Evolutionary conservation across 129 eudicot species (phyloP).

Genomic region (Flaveria ramosissima): DNA sequence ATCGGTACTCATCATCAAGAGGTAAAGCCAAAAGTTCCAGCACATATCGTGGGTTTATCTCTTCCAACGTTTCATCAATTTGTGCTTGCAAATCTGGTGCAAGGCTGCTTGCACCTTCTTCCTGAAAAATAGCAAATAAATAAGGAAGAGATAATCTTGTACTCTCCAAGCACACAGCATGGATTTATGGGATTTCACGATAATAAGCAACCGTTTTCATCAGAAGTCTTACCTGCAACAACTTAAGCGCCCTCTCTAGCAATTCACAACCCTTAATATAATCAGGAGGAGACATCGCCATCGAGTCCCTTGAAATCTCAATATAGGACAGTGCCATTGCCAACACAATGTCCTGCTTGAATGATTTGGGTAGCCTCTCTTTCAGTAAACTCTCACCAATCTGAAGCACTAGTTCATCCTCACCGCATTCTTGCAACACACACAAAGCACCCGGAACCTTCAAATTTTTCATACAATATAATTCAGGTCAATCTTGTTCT

Average conservation of each 20-base stretch:
- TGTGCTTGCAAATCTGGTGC: conserved; percentile 96
- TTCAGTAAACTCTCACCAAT: conserved; percentile 80
- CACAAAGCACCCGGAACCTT: conserved; percentile 97
- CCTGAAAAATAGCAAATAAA: conserved; percentile 48
- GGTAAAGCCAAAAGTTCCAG: conserved; percentile 91
- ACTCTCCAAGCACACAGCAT: background rate
- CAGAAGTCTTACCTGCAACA: conserved; percentile 62
- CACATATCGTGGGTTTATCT: conserved; percentile 84
- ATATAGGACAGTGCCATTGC: conserved; percentile 96
- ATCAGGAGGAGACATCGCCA: conserved; percentile 91
- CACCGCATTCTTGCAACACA: conserved; percentile 93
- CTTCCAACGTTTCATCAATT: conserved; percentile 95
- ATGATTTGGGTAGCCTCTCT: conserved; percentile 84
- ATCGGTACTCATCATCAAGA: conserved; percentile 58
- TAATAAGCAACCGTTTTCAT: background rate
- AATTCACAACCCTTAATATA: conserved; percentile 81
- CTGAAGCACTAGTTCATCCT: conserved; percentile 77
- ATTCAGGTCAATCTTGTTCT: background rate
- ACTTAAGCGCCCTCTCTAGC: conserved; percentile 81
- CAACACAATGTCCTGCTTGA: conserved; percentile 94
- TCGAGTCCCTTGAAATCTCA: conserved; percentile 82
- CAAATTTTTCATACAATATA: background rate
- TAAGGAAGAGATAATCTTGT: background rate
- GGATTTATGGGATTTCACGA: background rate
- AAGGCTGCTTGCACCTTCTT: conserved; percentile 98